Base-by-base conservation (phyloP, 2,329 filamentous ascomycete genomes). In the Colletotrichum coccodes region DNA sequence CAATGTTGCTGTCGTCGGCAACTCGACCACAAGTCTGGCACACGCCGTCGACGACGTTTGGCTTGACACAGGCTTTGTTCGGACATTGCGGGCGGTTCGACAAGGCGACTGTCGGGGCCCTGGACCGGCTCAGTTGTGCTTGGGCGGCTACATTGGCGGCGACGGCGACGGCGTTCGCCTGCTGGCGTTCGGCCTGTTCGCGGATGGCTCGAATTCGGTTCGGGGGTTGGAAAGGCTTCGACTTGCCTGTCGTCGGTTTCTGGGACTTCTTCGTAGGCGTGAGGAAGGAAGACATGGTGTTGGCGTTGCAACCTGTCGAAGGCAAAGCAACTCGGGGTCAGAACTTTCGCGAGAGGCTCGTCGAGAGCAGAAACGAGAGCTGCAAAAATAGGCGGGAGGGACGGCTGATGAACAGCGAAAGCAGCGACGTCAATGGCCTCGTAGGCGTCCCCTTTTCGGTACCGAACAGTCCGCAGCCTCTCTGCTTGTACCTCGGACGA, bases 21-120 rank as follows among this genome's bases (percentile, higher is more conserved):
- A 97, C 90, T 69, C 90, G 91, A 86, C 94, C 95, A 79, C 96
- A 98, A 53, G 89, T 92, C 70, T 90, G 89, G 81, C 96, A 98
- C 73, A 93, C 87, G 42, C 89, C 89, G 73, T 91, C 89, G 60
- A 87, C 83, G 57, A 91, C 86, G 63, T 89, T 86, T 18, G 89
- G 88, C 60, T 86, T 87, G n/a, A 83, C 82, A 77, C 89, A 91
- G 56, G 82, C 80, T 68, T 88, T 86, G 76, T 90, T 91, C 14
- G 87, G 87, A 77, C 88, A 91, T 71, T 82, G 82, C 47, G 79
- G 80, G 5, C 82, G 78, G 34, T 79, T 75, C 0, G 79, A 77
- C 18, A 76, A 70, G 58, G 80, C 73, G 70, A 81, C 71, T 53
- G 78, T 73, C 70, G 76, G 74, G 62, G 72, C 73, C 57, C 77